Evolutionary conservation across 2,329 filamentous ascomycete genomes (phyloP), one percentile per base, ranked within the genome.

Genomic region (Cladorrhinum sp.): DNA sequence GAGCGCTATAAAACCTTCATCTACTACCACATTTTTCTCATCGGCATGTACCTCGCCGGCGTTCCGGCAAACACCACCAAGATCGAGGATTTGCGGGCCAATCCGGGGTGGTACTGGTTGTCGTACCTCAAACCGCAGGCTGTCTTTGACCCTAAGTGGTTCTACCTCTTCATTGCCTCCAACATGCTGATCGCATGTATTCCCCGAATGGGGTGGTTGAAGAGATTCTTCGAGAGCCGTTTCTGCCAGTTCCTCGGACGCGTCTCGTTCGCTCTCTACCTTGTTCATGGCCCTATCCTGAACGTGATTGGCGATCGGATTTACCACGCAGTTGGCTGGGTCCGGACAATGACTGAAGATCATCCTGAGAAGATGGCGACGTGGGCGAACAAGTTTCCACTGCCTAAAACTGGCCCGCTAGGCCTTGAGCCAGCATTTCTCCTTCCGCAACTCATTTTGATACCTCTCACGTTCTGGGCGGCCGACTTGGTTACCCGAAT

Each of bases 61-160:
- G 80, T 86, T 0, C 87, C 87, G 0, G 80, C 83, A 1, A 73
- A 76, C 54, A 79, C 76, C 55, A 67, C 68, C 2, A 75, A 83
- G n/a, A 64, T 85, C 2, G 68, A 78, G 3, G 71, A 80, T 6
- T 72, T 90, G 1, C 73, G 76, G 23, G 76, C 77, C 23, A 85
- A 80, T 16, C 80, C 83, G 0, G 85, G 86, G 2, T 89, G 85
- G 85, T 79, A 80, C 63, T 84, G 78, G 64, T 72, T 87, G 13
- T 84, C 85, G 0, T 79, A 78, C 61, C 75, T 90, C 59, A 88
- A 87, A 62, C 85, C 86, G 0, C 85, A 88, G 68, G 86, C 86
- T 1, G 82, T 86, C 10, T 87, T 79, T 65, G 84, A 88, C 69
- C 81, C 79, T 68, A 89, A 88, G 71, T 89, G 85, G 85, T 88